Evolutionary conservation across 148 eudicot genomes (phyloP).

Genomic region (Limonium bicolor): DNA sequence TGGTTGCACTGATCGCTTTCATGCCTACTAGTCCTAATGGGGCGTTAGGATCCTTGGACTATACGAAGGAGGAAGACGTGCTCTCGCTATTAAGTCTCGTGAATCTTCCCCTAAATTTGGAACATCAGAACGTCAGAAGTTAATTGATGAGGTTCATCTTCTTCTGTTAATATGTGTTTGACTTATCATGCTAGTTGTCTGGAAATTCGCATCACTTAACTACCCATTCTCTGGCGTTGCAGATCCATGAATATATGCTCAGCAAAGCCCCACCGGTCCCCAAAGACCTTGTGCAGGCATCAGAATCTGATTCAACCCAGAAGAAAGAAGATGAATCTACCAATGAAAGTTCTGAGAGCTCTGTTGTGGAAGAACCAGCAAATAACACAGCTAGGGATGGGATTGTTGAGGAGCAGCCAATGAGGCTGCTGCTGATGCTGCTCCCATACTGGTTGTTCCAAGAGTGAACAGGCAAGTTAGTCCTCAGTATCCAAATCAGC

Average conservation of each 20-base stretch:
- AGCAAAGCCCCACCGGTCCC: constrained; percentile 77
- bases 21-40: constrained; percentile 99
- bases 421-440: constrained; percentile 20
- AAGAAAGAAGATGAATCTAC: background rate
- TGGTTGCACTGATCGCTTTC: constrained; percentile 90
- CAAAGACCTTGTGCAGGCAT: background rate
- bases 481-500: constrained; percentile 18
- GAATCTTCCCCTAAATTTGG: constrained; percentile 68
- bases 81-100: constrained; percentile 81
- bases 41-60: constrained; percentile 88
- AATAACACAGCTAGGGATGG: constrained; percentile 13
- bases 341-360: background rate
- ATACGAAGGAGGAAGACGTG: constrained; percentile 75
- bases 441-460: constrained; percentile 12
- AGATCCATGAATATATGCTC: constrained; percentile 85
- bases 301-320: background rate
- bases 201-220: background rate
- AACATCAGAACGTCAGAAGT: constrained; percentile 69
- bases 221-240: constrained; percentile 3
- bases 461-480: constrained; percentile 19
- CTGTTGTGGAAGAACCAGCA: background rate
- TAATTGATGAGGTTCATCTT: constrained; percentile 72
- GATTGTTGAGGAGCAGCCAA: constrained; percentile 28
- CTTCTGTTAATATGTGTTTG: background rate
- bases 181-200: background rate